Evolutionary conservation across 2,329 filamentous ascomycete genomes (phyloP).

Genomic region (Neonectria ditissima): DNA sequence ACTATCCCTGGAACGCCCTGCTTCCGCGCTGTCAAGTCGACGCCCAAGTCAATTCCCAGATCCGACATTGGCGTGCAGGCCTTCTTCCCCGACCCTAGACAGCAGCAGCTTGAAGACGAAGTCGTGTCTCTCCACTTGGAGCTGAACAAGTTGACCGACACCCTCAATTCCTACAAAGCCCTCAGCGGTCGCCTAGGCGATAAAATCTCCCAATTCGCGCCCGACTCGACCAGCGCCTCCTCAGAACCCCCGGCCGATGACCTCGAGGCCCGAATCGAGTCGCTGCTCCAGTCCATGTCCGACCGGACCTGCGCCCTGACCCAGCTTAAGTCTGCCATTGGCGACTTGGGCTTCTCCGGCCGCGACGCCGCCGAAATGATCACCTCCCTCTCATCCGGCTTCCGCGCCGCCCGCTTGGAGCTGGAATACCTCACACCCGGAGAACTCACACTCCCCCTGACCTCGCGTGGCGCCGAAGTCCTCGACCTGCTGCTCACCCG

Average conservation of each 20-base stretch:
- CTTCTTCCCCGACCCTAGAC: slow-evolving; percentile 56
- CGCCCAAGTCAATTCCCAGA: slow-evolving; percentile 39
- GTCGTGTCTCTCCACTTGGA: slow-evolving; percentile 62
- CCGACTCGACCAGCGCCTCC: slow-evolving; percentile 19
- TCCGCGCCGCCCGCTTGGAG: slow-evolving; percentile 69
- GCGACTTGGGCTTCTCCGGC: slow-evolving; percentile 63
- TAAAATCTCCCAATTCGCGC: slow-evolving; percentile 47
- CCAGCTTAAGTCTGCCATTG: slow-evolving; percentile 59
- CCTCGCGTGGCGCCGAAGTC: slow-evolving; percentile 65
- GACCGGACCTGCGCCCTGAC: slow-evolving; percentile 62
- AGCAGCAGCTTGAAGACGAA: slow-evolving; percentile 58
- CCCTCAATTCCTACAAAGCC: slow-evolving; percentile 60
- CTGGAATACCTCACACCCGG: slow-evolving; percentile 72
- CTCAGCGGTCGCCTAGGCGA: slow-evolving; percentile 54
- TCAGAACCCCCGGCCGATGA: slow-evolving; percentile 37
- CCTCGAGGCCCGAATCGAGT: slow-evolving; percentile 58
- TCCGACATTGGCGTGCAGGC: slow-evolving; percentile 54
- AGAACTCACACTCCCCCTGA: slow-evolving; percentile 65
- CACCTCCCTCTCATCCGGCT: slow-evolving; percentile 58
- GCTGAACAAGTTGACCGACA: slow-evolving; percentile 59
- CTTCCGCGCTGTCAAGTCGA: slow-evolving; percentile 38
- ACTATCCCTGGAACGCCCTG: slow-evolving; percentile 53
- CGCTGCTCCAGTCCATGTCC: slow-evolving; percentile 58
- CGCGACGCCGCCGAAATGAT: slow-evolving; percentile 62
- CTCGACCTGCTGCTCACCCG: slow-evolving; percentile 65